Evolutionary conservation across 768 basidiomycete genomes (phyloP).

Genomic region (Termitomyces sp.): DNA sequence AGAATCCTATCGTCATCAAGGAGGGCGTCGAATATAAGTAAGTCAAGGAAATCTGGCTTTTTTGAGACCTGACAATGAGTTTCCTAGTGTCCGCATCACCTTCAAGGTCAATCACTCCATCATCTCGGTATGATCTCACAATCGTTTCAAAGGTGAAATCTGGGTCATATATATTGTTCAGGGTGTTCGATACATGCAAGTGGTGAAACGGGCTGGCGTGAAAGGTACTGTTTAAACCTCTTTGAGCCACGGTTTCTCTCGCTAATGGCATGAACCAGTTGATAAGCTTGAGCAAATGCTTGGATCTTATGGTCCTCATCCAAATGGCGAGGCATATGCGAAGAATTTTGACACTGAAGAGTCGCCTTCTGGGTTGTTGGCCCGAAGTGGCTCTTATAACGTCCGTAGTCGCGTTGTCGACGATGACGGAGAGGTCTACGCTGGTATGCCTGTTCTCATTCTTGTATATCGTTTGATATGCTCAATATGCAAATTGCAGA

Average conservation of each 20-base stretch:
- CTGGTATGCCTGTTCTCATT: conserved; percentile 45
- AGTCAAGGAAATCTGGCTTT: conserved; percentile 14
- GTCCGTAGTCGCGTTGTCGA: conserved; percentile 84
- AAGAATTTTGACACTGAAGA: conserved; percentile 77
- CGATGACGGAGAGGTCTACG: conserved; percentile 79
- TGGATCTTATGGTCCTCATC: conserved; percentile 82
- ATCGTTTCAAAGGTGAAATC: not conserved
- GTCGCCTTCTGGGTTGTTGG: conserved; percentile 74
- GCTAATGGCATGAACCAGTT: conserved; percentile 39
- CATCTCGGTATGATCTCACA: conserved; percentile 53
- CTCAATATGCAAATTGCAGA: conserved; percentile 34
- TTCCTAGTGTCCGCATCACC: conserved; percentile 63
- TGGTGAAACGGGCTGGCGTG: conserved; percentile 76
- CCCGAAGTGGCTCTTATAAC: conserved; percentile 72
- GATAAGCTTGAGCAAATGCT: conserved; percentile 94
- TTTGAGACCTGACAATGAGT: conserved; percentile 5
- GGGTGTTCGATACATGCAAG: conserved; percentile 85
- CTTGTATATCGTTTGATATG: not conserved
- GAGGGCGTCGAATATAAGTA: conserved; percentile 90
- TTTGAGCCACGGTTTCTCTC: not conserved
- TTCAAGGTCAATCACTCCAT: conserved; percentile 91
- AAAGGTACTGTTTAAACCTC: conserved; percentile 43
- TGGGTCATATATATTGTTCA: conserved; percentile 21
- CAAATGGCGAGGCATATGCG: conserved; percentile 56
- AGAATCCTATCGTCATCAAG: conserved; percentile 74